Evolutionary conservation across 768 basidiomycete species (phyloP), one percentile per base, ranked within the genome.

Genomic region (Erythrobasidium yunnanense): DNA sequence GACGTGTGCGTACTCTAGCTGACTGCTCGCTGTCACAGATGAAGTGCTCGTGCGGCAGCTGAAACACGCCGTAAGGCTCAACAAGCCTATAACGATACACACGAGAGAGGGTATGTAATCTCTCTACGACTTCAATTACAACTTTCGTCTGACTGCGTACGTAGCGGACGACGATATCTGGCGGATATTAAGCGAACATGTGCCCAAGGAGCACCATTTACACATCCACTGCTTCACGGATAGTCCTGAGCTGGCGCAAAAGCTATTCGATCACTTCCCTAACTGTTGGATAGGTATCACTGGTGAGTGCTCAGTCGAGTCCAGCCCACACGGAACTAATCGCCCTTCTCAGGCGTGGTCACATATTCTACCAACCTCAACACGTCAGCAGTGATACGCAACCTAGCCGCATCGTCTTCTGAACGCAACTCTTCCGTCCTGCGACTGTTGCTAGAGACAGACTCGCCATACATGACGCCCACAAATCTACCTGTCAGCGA

Each of bases 151-250:
- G 20, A 45, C 4, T 58, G n/a, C n/a, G n/a, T 27, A 13, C 7
- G 87, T 90, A 72, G 89, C 89, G 0, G 87, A 91, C 58, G 84
- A 81, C 2, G 89, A 91, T 71, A 87, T 87, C 0, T 86, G 87
- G 70, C 76, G 81, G 1, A 87, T 91, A 53, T 70, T 92, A 66
- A 89, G 85, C 70, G 81, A 80, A n/a, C 80, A 85, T 18, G 84
- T 90, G 0, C 88, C 89, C 0, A 79, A 77, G 46, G 82, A 86
- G 45, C 84, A 87, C 73, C 66, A 87, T 84, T 84, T 91, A 29
- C 89, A 91, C 71, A 79, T 92, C 3, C 90, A 91, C 70, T 92
- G 89, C 73, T 91, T 87, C 75, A 90, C 88, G 1, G 88, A 90
- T 74, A 79, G 85, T 0, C 87, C 87, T 0, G 83, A 79, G 20